Conservation (phyloP, 352 stramenopile genomes). For the Phytophthora melonis region DNA sequence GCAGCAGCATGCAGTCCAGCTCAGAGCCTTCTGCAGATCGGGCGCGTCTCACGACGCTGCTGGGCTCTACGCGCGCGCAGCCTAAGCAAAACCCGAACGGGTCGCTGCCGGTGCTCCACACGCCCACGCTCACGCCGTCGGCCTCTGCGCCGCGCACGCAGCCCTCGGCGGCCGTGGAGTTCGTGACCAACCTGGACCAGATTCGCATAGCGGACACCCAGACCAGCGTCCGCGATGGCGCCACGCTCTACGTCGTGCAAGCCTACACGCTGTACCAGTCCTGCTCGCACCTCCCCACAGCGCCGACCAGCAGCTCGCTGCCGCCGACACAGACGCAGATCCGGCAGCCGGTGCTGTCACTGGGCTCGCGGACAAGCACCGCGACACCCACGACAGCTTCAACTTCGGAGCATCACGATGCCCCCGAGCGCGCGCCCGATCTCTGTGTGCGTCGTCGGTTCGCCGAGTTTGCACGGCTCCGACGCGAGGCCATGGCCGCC, state of each 20-base stretch:
- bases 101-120: slow-evolving; percentile 22
- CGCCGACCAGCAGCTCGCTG: slow-evolving; percentile 11
- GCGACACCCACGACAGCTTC: slow-evolving; percentile 15
- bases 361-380: slow-evolving; percentile 3
- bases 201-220: slow-evolving; percentile 46
- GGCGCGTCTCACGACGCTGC: slow-evolving; percentile 16
- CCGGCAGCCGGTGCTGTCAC: slow-evolving; percentile 1
- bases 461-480: slow-evolving; percentile 38
- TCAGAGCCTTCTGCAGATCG: neutral
- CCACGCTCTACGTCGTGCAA: slow-evolving; percentile 53
- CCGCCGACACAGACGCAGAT: neutral
- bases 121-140: slow-evolving; percentile 21
- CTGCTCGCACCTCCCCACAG: slow-evolving; percentile 39
- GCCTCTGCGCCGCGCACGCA: slow-evolving; percentile 24
- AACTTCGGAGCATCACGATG: slow-evolving; percentile 15
- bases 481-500: slow-evolving; percentile 34
- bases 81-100: neutral
- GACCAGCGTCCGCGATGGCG: slow-evolving; percentile 30
- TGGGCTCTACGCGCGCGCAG: slow-evolving; percentile 5
- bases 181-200: slow-evolving; percentile 48
- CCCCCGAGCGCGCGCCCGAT: slow-evolving; percentile 21
- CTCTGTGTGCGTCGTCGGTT: slow-evolving; percentile 37
- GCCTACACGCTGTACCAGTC: slow-evolving; percentile 30
- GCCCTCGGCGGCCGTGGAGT: slow-evolving; percentile 32
- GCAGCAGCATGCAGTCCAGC: neutral